Evolutionary conservation across 208 protist species (phyloP).

Genomic region (Wallacemonas rigidus): DNA sequence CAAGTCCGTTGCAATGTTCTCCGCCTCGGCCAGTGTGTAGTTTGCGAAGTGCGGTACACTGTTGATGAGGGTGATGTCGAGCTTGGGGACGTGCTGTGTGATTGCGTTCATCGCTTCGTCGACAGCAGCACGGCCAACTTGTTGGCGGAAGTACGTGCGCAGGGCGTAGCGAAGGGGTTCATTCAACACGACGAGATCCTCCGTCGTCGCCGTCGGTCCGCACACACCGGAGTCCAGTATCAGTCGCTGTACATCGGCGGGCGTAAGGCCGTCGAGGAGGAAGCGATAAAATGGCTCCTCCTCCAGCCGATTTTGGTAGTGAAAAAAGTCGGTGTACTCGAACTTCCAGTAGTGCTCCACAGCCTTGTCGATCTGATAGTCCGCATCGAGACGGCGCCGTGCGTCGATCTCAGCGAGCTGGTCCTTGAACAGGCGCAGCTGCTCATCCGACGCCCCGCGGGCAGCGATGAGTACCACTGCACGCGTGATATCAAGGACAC

Average conservation of each 20-base stretch:
- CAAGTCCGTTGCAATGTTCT: conserved; percentile 62
- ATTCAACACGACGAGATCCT: conserved; percentile 73
- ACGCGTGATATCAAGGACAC: conserved; percentile 74
- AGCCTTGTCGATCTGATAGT: conserved; percentile 50
- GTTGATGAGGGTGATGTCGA: conserved; percentile 76
- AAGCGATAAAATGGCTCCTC: conserved; percentile 52
- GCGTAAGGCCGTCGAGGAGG: conserved; percentile 54
- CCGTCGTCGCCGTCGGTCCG: conserved; percentile 19
- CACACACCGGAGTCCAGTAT: conserved; percentile 33
- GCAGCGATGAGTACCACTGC: conserved; percentile 60
- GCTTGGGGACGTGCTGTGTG: conserved; percentile 60
- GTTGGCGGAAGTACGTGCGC: conserved; percentile 38
- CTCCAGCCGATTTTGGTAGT: conserved; percentile 74
- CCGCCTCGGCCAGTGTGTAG: conserved; percentile 49
- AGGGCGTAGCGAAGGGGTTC: conserved; percentile 49
- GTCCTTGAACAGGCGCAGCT: conserved; percentile 58
- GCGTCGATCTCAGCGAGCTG: conserved; percentile 54
- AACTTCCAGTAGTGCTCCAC: conserved; percentile 88
- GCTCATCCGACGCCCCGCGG: conserved; percentile 41
- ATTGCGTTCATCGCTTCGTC: conserved; percentile 68
- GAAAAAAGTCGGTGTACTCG: conserved; percentile 75
- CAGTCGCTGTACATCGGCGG: conserved; percentile 51
- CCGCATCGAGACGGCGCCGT: conserved; percentile 51
- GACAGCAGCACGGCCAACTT: conserved; percentile 34
- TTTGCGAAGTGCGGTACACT: conserved; percentile 68